Conservation (phyloP, 441 rosid genomes). For the Macaranga tanarius region DNA sequence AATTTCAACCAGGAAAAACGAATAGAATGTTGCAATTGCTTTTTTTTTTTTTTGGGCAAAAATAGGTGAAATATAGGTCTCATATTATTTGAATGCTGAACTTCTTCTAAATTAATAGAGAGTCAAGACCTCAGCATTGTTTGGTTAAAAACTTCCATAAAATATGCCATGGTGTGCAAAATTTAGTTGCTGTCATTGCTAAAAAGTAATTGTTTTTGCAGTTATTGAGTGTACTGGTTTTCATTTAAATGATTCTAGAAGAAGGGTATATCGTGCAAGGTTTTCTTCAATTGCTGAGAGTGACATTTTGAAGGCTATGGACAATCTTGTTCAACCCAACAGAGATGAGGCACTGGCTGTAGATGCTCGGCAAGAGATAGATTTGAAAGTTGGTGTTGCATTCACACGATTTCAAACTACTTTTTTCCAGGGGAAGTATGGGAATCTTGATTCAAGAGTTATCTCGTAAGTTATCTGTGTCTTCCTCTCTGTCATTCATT, state of each 20-base stretch:
- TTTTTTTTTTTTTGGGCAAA: background rate
- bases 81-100: background rate
- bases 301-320: slow-evolving; percentile 85
- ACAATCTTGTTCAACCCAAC: slow-evolving; percentile 79
- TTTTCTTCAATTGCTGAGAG: slow-evolving; percentile 94
- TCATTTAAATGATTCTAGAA: slow-evolving; percentile 48
- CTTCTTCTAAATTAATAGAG: background rate
- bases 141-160: background rate
- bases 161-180: background rate
- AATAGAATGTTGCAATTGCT: background rate
- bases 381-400: slow-evolving; percentile 97
- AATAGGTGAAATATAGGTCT: background rate
- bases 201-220: slow-evolving; percentile 34
- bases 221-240: slow-evolving; percentile 84
- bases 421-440: slow-evolving; percentile 94
- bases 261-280: slow-evolving; percentile 73
- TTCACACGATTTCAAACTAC: slow-evolving; percentile 90
- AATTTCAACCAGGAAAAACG: background rate
- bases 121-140: background rate
- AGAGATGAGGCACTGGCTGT: slow-evolving; percentile 87
- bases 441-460: slow-evolving; percentile 88
- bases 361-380: slow-evolving; percentile 98
- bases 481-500: slow-evolving; percentile 16
- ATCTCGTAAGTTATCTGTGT: slow-evolving; percentile 73
- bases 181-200: slow-evolving; percentile 4